A percentile compares a stretch with the other conserved stretches of the same genome.
Evolutionary conservation across 495 filamentous ascomycete species (phyloP).

Genomic region (Cercophora newfieldiana): DNA sequence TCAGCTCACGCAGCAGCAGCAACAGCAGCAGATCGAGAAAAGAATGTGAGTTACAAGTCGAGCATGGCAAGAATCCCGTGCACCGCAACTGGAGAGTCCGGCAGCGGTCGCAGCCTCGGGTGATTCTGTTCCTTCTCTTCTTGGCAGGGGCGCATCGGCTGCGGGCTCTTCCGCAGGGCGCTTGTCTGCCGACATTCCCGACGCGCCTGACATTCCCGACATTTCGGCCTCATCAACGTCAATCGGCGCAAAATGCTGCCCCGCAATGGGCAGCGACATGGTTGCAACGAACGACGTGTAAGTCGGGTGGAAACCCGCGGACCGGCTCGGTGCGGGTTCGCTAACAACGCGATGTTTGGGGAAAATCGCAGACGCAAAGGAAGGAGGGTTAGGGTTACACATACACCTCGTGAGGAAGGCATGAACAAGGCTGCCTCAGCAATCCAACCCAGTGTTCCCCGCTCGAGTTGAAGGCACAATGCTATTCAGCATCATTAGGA

Average conservation of each 20-base stretch:
- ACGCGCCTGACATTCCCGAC: neutral
- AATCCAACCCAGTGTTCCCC: too few species aligned
- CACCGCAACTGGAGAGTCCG: slow-evolving; percentile 13
- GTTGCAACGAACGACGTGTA: neutral
- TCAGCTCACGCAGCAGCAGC: neutral
- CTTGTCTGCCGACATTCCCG: neutral
- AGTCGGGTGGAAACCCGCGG: neutral
- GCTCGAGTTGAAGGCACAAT: too few species aligned
- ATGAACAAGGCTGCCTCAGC: too few species aligned
- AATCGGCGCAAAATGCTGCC: neutral
- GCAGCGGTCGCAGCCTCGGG: slow-evolving; percentile 27
- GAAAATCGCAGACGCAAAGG: too few species aligned
- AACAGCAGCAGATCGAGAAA: neutral
- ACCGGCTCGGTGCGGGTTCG: neutral
- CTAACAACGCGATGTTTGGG: neutral
- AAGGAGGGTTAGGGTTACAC: too few species aligned
- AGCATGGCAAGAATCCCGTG: slow-evolving; percentile 27
- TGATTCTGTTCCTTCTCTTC: slow-evolving; percentile 16
- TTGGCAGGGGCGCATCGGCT: neutral
- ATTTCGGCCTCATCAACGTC: neutral
- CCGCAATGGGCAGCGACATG: neutral
- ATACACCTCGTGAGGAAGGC: too few species aligned
- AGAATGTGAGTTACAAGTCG: slow-evolving; percentile 18
- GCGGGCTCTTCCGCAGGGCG: neutral
- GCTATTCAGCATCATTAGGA: too few species aligned